Evolutionary conservation across 257 asterid genomes (phyloP), one percentile per base, ranked within the genome.

Genomic region (Fraxinus excelsior): DNA sequence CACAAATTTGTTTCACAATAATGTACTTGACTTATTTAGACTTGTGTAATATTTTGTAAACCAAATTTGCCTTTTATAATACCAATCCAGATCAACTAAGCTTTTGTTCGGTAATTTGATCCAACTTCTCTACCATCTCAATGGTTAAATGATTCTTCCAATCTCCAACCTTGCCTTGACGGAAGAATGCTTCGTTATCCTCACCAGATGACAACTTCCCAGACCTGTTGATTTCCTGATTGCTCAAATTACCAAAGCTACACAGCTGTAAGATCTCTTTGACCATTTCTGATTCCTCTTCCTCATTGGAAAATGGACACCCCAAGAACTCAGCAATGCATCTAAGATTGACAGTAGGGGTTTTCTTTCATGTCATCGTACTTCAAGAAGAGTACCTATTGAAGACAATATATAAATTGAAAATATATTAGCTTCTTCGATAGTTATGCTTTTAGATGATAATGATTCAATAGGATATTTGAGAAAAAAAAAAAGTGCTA

Each of bases 41-140:
- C 40, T 35, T 6, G 7, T 0, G 40, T 8, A 35, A 35, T 35
- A 7, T 35, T 35, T 35, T 6, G 9, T 35, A 35, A 35, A 1
- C 40, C 40, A 35, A 35, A 6, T 35, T 35, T 35, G 1, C 10
- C 58, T 49, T 56, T 56, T 60, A 74, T 12, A 76, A 25, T 26
- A 2, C 34, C 49, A 76, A 68, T 31, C 74, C 75, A 29, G 64
- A 70, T 56, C 25, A 71, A 23, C 51, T 25, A 5, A 77, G 25
- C 21, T 49, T 56, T 31, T 70, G 16, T 32, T 69, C 64, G 53
- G 62, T 69, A 8, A 70, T 56, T 1, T 37, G 42, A 58, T 67
- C 58, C 18, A 70, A 23, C 7, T 60, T 73, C 35, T 21, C 21
- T 11, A 10, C 73, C 73, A 70, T 70, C 29, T 70, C 49, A 16